Base-by-base conservation (phyloP, 225 moss, liverwort and hornwort genomes). In the Physcomitrium patens region DNA sequence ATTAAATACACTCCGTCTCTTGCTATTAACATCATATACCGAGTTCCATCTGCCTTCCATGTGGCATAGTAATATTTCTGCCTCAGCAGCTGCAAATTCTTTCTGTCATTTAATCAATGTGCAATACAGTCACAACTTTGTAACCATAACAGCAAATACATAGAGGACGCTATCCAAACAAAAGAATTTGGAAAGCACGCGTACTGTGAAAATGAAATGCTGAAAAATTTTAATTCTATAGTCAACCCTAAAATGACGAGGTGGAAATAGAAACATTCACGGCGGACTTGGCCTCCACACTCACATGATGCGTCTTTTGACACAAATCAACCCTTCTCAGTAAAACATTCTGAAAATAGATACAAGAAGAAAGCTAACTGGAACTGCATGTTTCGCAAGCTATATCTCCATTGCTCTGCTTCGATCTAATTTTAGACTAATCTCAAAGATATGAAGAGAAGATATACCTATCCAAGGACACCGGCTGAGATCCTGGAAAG, bases 1-100 rank as follows among this genome's bases (percentile, higher is more conserved):
- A 97, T 94, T 87, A 97, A 60, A 75, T 90, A 94, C 28, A 93
- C 92, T 44, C 97, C 97, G 65, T 90, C 86, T 72, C 92, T 90
- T 60, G 86, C 79, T 44, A 97, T 80, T 68, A 97, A 79, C 89
- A 97, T 84, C 97, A 97, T 97, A 69, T 97, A 97, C 23, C 94
- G 97, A 68, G 97, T 97, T 79, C 97, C 97, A 84, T 97, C 97
- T 46, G 97, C 97, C 81, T 97, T 97, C 97, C 97, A 97, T 31
- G 97, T 97, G 66, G 91, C 94, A 77, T 94, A 97, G 77, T 94
- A 97, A 74, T 90, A 91, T 56, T 91, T 88, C 65, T 93, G 94
- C 64, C 91, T 87, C 59, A 97, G 69, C 68, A 97, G 80, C 86
- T 93, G 91, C 79, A 97, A 77, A 67, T 97, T 97, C 73, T 88